These are phyloP conservation scores for Fraxinus nigra DNA, from an alignment of 305 asterid genomes.

Conservation along the genomic window DNA sequence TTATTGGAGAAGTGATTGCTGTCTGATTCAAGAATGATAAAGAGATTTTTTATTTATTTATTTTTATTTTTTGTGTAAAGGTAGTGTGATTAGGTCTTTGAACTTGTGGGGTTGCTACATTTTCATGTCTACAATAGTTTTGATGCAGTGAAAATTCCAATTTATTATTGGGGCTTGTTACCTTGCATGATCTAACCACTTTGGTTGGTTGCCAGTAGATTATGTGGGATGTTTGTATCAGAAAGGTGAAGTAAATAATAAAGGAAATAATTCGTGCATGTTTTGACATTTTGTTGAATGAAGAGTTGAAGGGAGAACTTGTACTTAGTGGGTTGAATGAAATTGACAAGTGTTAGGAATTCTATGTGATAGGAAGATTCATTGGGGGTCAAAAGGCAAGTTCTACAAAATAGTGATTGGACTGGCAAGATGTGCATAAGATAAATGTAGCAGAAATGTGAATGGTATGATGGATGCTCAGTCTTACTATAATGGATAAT, in stretches of 20 bases:
- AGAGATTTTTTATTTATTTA: background rate
- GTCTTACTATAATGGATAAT: background rate
- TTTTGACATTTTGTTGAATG: background rate
- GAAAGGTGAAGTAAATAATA: background rate
- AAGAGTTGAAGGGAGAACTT: background rate
- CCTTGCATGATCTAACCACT: background rate
- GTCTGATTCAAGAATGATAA: background rate
- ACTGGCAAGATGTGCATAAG: background rate
- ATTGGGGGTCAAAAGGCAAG: background rate
- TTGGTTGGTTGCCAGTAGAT: background rate
- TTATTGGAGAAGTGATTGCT: background rate
- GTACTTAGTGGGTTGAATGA: background rate
- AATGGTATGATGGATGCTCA: background rate
- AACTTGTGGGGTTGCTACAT: background rate
- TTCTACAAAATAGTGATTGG: background rate
- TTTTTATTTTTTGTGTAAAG: background rate
- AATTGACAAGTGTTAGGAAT: background rate
- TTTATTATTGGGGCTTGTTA: background rate
- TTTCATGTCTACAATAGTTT: background rate
- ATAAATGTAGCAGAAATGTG: background rate
- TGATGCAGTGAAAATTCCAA: background rate
- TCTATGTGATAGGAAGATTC: background rate
- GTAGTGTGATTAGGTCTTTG: background rate
- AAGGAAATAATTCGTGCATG: background rate
- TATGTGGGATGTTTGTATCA: background rate